A percentile compares a stretch with the other conserved stretches of the same genome.
Evolutionary conservation across 2,329 filamentous ascomycete genomes (phyloP).

Genomic region (Arthrobotrys sphaeroides): DNA sequence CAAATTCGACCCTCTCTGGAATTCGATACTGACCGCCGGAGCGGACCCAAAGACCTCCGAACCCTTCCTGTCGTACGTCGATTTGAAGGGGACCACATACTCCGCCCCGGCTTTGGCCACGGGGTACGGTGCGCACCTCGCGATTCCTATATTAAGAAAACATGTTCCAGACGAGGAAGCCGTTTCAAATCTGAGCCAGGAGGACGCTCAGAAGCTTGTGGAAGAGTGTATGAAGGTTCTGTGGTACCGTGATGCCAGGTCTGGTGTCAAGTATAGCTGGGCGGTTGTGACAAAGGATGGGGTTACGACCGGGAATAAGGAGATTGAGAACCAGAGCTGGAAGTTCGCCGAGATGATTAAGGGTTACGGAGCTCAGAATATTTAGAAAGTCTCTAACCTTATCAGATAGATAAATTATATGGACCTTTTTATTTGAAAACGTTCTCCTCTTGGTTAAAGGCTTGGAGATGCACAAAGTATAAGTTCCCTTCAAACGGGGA

Average conservation of each 20-base stretch:
- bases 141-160: conserved; percentile 87
- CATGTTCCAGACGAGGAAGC: conserved; percentile 84
- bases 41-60: conserved; percentile 67
- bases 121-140: conserved; percentile 90
- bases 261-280: conserved; percentile 88
- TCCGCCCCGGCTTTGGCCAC: conserved; percentile 87
- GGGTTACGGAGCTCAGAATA: conserved; percentile 88
- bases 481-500: neutral
- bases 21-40: conserved; percentile 89
- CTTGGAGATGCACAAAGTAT: neutral
- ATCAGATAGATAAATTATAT: conserved; percentile 4
- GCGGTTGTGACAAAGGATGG: conserved; percentile 88
- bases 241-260: conserved; percentile 95
- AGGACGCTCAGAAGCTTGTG: conserved; percentile 80
- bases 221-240: conserved; percentile 98
- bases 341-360: conserved; percentile 89
- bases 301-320: conserved; percentile 84
- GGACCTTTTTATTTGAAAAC: too few relatives aligned
- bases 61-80: conserved; percentile 84
- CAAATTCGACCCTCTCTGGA: conserved; percentile 98
- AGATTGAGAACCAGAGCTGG: conserved; percentile 96
- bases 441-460: too few relatives aligned
- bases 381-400: conserved; percentile 60
- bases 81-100: conserved; percentile 93
- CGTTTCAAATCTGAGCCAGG: conserved; percentile 75